These are phyloP conservation scores for Spiraea crenata DNA, from an alignment of 331 rosid species.

Conservation along the genomic window DNA sequence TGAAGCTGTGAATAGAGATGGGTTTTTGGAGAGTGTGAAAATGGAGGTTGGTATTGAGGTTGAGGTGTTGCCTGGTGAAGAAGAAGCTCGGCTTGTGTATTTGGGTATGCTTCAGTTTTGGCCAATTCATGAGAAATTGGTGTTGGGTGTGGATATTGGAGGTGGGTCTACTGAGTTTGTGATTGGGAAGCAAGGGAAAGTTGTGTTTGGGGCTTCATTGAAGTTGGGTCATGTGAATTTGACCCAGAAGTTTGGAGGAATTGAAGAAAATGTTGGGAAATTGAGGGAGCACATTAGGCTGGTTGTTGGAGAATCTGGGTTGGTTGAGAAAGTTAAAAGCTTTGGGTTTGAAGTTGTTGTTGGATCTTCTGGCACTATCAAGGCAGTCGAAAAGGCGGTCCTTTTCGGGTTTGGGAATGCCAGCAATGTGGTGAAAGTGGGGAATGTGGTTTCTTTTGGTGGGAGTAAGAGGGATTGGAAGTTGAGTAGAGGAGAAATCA, in stretches of 20 bases:
- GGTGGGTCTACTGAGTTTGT: slow-evolving; percentile 52
- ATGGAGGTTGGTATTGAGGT: slow-evolving; percentile 28
- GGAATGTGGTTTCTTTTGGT: slow-evolving; percentile 10
- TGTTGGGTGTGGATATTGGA: slow-evolving; percentile 36
- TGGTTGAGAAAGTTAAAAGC: slow-evolving; percentile 22
- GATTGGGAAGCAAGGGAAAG: slow-evolving; percentile 33
- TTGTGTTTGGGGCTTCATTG: slow-evolving; percentile 28
- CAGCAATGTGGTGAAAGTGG: slow-evolving; percentile 8
- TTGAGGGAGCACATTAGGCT: slow-evolving; percentile 34
- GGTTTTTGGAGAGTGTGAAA: slow-evolving; percentile 16
- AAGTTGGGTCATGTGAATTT: slow-evolving; percentile 45
- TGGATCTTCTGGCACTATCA: slow-evolving; percentile 44
- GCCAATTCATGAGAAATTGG: slow-evolving; percentile 27
- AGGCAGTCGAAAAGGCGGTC: slow-evolving; percentile 35
- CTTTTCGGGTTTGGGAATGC: slow-evolving; percentile 15
- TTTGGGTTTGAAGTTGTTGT: slow-evolving; percentile 37
- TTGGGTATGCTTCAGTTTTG: slow-evolving; percentile 36
- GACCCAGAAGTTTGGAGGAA: slow-evolving; percentile 29
- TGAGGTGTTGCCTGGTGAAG: slow-evolving; percentile 37
- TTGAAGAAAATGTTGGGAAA: neutral
- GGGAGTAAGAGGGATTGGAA: slow-evolving; percentile 32
- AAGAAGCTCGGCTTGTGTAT: slow-evolving; percentile 42
- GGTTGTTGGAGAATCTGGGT: slow-evolving; percentile 26
- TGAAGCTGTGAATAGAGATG: slow-evolving; percentile 31
- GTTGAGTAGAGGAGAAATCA: slow-evolving; percentile 34